Evolutionary conservation across 108 stramenopile genomes (phyloP).

Genomic region (Conticribra guillardii): DNA sequence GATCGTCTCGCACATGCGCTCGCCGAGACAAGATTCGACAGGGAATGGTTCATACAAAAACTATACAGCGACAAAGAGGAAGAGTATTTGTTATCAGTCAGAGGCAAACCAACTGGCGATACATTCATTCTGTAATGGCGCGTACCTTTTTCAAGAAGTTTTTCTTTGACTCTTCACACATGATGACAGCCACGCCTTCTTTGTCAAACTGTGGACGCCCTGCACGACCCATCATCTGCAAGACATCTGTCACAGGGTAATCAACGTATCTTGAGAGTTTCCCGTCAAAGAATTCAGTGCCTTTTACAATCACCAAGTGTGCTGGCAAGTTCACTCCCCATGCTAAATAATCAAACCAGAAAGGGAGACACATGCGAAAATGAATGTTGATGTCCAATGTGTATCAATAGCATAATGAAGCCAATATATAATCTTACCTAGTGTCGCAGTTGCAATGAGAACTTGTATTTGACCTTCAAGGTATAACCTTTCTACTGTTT

Average conservation of each 20-base stretch:
- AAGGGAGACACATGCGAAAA: no score
- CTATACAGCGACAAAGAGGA: slow-evolving; percentile 45
- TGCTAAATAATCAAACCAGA: slow-evolving; percentile 49
- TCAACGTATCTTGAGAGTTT: slow-evolving; percentile 94
- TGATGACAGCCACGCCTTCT: slow-evolving; percentile 90
- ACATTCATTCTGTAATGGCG: not conserved
- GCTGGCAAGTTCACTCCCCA: slow-evolving; percentile 99
- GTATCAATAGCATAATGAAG: no score
- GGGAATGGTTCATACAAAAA: slow-evolving; percentile 99
- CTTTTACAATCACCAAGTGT: slow-evolving; percentile 95
- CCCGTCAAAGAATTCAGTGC: slow-evolving; percentile 99
- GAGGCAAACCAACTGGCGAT: not conserved
- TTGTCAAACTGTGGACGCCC: slow-evolving; percentile 98
- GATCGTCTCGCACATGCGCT: slow-evolving; percentile 90
- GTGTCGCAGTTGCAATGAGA: slow-evolving; percentile 89
- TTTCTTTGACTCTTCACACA: slow-evolving; percentile 96
- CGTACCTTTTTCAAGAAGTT: slow-evolving; percentile 84
- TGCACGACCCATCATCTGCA: slow-evolving; percentile 99
- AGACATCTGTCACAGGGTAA: slow-evolving; percentile 98
- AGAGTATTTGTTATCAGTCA: not conserved
- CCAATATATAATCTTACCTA: slow-evolving; percentile 37
- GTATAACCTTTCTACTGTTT: slow-evolving; percentile 91
- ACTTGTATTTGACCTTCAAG: slow-evolving; percentile 92
- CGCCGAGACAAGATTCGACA: slow-evolving; percentile 94
- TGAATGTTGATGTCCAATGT: no score